phyloP scores from a whole-genome alignment of 164 flowering plant species.

The Litsea cubeba region DNA sequence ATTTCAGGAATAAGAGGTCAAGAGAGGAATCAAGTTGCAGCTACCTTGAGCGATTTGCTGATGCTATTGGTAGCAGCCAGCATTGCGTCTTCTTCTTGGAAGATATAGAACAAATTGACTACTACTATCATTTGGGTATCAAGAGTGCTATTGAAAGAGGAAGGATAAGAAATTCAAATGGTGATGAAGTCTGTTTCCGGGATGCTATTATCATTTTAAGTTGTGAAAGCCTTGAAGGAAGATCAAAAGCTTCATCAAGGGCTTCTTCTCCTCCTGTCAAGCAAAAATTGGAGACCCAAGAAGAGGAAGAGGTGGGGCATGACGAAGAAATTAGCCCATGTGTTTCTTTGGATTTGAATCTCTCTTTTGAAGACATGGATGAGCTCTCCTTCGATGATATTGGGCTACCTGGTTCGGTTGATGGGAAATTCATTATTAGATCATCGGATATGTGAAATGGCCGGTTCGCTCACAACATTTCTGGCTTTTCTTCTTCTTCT shows the following conservation, averaged over 20 bases:
- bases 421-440: conserved; percentile 54
- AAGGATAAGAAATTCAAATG: conserved; percentile 32
- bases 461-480: conserved; percentile 39
- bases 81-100: conserved; percentile 76
- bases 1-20: conserved; percentile 49
- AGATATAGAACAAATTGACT: conserved; percentile 74
- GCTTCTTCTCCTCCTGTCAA: conserved; percentile 37
- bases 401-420: conserved; percentile 64
- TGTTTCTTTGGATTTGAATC: conserved; percentile 72
- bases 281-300: conserved; percentile 23
- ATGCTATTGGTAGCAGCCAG: conserved; percentile 54
- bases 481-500: neutral
- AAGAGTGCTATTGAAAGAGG: conserved; percentile 78
- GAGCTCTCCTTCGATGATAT: conserved; percentile 48
- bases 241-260: conserved; percentile 49
- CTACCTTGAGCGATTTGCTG: conserved; percentile 57
- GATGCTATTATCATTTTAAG: conserved; percentile 83
- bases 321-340: conserved; percentile 31
- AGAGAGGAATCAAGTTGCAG: conserved; percentile 71
- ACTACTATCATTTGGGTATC: conserved; percentile 57
- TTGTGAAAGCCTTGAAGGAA: conserved; percentile 70
- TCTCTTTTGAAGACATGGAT: conserved; percentile 34
- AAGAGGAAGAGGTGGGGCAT: conserved; percentile 8
- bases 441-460: conserved; percentile 29
- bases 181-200: conserved; percentile 44